Base-by-base conservation (phyloP, 257 asterid species). In the Przewalskia tangutica region DNA sequence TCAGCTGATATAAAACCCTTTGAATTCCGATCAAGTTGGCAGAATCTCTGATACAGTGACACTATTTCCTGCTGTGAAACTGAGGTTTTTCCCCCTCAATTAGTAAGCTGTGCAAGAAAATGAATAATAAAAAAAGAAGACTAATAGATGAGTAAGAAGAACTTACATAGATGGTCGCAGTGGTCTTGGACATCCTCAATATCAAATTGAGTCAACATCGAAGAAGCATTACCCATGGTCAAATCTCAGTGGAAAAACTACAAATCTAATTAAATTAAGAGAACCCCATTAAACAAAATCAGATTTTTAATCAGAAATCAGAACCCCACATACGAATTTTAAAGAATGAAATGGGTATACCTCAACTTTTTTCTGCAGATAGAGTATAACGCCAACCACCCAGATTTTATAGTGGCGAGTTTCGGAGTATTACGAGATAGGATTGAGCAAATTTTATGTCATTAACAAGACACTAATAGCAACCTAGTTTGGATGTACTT, bases 1-100 rank as follows among this genome's bases (percentile, higher is more conserved):
- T 95, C 98, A 60, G 97, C 91, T 75, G 99, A 95, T 59, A 95
- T 91, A 89, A 95, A 95, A 55, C 99, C 98, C 88, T 95, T 95
- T 62, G 97, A 89, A 86, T 90, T 92, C 80, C 97, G 90, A 89
- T 95, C 99, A 34, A 95, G 91, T 81, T 95, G 97, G 88, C 98
- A 95, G 80, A 95, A 95, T 82, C 98, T 95, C 88, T 89, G 85
- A 85, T 93, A 95, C 46, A 95, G 89, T 44, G 91, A 88, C 89
- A 92, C 95, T 62, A 95, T 95, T 85, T 95, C 99, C 85, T 92
- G 99, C 91, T 95, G 99, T 56, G 88, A 83, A 90, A 90, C 99
- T 95, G 82, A 27, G 32, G 84, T 20, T 65, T 62, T 14, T 10
- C 40, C 0, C 8, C 46, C 36, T 6, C 2, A 77, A 71, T 82